Evolutionary conservation across 441 rosid genomes (phyloP), one percentile per base, ranked within the genome.

Genomic region (Pelargonium myrrhifolium): DNA sequence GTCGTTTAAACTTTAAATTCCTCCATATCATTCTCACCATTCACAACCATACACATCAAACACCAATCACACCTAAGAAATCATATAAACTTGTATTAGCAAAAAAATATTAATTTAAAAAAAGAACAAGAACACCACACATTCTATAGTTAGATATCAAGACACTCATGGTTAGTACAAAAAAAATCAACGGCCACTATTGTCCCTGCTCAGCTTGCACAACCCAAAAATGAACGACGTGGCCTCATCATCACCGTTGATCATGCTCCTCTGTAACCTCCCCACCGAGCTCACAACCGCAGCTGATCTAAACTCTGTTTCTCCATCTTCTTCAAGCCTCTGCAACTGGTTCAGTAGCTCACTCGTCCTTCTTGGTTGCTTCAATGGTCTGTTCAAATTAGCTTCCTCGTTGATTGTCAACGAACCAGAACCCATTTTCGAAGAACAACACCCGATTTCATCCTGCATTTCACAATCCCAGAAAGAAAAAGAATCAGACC

Each of bases 191-290:
- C 65, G 79, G 76, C 75, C 76, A 11, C 70, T 69, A 67, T n/a
- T n/a, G n/a, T 81, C 75, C 75, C 86, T 74, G 67, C 84, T 83
- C 74, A 83, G 49, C 28, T 75, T 79, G 74, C 75, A 76, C 62
- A 83, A 76, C 71, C 71, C 72, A 1, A 75, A 47, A 51, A 83
- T 60, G 9, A 47, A 47, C n/a, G 83, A 31, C 8, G 85, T 61
- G 7, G 87, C 71, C 2, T 83, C 83, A 65, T 65, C 78, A 20
- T 62, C 72, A 37, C 63, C 77, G 67, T 71, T 62, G 53, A 71
- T 74, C 64, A 69, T 67, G 49, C 72, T 68, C n/a, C 59, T 77
- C 62, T 81, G 80, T 20, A 82, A 80, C 67, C 75, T 76, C 68
- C 70, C 68, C 2, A 80, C 6, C 0, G 86, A 71, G 63, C 69